Conservation (phyloP, 257 asterid species). For the Leonotis leonurus region DNA sequence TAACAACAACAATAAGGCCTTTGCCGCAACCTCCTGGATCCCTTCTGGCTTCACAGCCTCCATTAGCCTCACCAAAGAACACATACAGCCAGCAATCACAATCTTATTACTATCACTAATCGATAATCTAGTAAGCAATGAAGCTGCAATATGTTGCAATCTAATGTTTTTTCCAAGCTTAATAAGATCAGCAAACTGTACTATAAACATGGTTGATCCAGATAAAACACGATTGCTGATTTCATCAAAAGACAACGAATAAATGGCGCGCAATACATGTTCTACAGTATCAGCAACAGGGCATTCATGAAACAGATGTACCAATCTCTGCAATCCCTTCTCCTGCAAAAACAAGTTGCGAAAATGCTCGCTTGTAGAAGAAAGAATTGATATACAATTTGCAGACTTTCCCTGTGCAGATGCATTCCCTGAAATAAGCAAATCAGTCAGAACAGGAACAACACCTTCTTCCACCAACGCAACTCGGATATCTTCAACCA, state of each 20-base stretch:
- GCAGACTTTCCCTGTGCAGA: slow-evolving; percentile 71
- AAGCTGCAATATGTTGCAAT: slow-evolving; percentile 72
- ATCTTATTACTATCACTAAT: slow-evolving; percentile 59
- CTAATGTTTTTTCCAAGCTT: slow-evolving; percentile 55
- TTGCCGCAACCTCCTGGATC: slow-evolving; percentile 72
- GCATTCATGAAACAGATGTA: slow-evolving; percentile 60
- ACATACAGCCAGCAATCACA: slow-evolving; percentile 63
- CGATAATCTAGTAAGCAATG: slow-evolving; percentile 60
- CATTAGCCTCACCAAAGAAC: slow-evolving; percentile 77
- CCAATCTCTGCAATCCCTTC: slow-evolving; percentile 56
- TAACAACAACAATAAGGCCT: slow-evolving; percentile 60
- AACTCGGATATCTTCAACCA: slow-evolving; percentile 56
- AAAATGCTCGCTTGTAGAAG: slow-evolving; percentile 59
- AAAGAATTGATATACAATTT: slow-evolving; percentile 63
- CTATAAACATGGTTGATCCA: slow-evolving; percentile 44
- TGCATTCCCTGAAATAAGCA: slow-evolving; percentile 55
- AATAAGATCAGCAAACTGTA: slow-evolving; percentile 59
- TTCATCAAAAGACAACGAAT: slow-evolving; percentile 55
- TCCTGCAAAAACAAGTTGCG: slow-evolving; percentile 51
- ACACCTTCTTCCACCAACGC: slow-evolving; percentile 78
- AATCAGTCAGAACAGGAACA: slow-evolving; percentile 49
- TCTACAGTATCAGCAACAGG: slow-evolving; percentile 55
- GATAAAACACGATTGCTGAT: slow-evolving; percentile 44
- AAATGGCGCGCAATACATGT: slow-evolving; percentile 69
- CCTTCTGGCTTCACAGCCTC: slow-evolving; percentile 89